Conservation (phyloP, 2,329 filamentous ascomycete genomes). For the Didymella keratinophila region DNA sequence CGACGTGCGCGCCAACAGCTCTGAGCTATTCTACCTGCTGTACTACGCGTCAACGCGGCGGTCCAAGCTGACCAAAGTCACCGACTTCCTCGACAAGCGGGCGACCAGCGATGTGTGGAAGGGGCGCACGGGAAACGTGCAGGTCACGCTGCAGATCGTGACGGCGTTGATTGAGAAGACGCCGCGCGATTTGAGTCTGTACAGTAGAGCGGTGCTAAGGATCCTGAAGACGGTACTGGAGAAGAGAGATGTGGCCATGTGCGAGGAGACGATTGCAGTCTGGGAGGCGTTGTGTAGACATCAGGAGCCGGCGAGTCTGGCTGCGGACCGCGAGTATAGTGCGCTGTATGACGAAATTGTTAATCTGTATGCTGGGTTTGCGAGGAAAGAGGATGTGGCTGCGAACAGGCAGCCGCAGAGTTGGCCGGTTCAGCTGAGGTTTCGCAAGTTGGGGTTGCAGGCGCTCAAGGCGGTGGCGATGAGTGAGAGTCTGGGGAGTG, state of each 20-base stretch:
- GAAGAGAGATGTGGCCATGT: conserved; percentile 88
- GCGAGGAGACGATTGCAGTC: conserved; percentile 85
- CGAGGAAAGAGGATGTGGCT: conserved; percentile 63
- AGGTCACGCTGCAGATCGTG: conserved; percentile 93
- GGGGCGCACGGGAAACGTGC: conserved; percentile 86
- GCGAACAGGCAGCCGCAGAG: conserved; percentile 58
- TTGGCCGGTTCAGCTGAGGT: conserved; percentile 76
- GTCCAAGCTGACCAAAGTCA: conserved; percentile 96
- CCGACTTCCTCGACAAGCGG: conserved; percentile 92
- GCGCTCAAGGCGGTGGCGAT: conserved; percentile 81
- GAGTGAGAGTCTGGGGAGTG: conserved; percentile 78
- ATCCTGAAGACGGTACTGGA: conserved; percentile 83
- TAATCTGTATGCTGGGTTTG: conserved; percentile 78
- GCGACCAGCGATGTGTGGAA: conserved; percentile 91
- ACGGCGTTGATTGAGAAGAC: conserved; percentile 92
- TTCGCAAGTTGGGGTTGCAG: conserved; percentile 62
- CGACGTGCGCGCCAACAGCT: conserved; percentile 94
- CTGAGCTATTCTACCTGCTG: conserved; percentile 94
- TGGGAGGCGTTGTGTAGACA: conserved; percentile 89
- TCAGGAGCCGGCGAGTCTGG: conserved; percentile 84
- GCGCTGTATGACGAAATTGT: conserved; percentile 84
- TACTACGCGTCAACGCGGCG: conserved; percentile 96
- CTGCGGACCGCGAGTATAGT: conserved; percentile 85
- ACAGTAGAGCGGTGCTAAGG: conserved; percentile 82
- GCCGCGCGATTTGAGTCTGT: conserved; percentile 87